phyloP scores from a whole-genome alignment of 2,329 filamentous ascomycete species.

The Penicillium sp. region DNA sequence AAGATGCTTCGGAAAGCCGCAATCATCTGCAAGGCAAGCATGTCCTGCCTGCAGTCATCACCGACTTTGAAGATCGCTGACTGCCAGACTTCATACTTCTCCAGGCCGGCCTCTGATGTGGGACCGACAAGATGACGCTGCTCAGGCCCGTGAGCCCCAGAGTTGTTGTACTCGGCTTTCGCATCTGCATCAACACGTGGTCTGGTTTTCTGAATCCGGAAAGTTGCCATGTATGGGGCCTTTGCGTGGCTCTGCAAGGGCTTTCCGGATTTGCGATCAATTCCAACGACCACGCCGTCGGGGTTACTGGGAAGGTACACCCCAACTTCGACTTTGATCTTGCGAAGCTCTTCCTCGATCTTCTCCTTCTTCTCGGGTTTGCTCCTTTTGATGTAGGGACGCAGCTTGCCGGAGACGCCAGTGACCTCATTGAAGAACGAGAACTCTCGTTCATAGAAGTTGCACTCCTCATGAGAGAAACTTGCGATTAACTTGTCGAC shows the following conservation, averaged over 20 bases:
- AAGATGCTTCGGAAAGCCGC: constrained; percentile 96
- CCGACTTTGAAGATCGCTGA: constrained; percentile 99
- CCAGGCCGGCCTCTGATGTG: constrained; percentile 34
- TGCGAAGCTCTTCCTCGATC: constrained; percentile 96
- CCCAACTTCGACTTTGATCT: constrained; percentile 94
- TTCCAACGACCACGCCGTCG: constrained; percentile 94
- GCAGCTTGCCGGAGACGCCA: constrained; percentile 89
- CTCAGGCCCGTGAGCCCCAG: constrained; percentile 29
- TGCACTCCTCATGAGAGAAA: constrained; percentile 74
- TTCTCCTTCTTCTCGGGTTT: constrained; percentile 99
- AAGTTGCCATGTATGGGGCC: constrained; percentile 98
- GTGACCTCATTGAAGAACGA: constrained; percentile 98
- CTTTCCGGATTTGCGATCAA: constrained; percentile 96
- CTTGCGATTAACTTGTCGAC: constrained; percentile 78
- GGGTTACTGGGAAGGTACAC: constrained; percentile 97
- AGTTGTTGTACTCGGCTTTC: constrained; percentile 22
- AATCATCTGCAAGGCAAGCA: constrained; percentile 96
- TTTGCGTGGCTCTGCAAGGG: constrained; percentile 97
- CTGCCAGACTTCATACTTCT: constrained; percentile 93
- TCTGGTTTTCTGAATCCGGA: constrained; percentile 83
- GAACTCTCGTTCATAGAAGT: constrained; percentile 93
- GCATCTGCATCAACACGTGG: constrained; percentile 26
- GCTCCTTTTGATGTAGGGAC: constrained; percentile 83
- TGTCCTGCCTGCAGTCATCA: constrained; percentile 96
- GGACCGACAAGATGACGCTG: constrained; percentile 23